Evolutionary conservation across 2,329 filamentous ascomycete species (phyloP), one percentile per base, ranked within the genome.

Genomic region (Xylariaceae sp.): DNA sequence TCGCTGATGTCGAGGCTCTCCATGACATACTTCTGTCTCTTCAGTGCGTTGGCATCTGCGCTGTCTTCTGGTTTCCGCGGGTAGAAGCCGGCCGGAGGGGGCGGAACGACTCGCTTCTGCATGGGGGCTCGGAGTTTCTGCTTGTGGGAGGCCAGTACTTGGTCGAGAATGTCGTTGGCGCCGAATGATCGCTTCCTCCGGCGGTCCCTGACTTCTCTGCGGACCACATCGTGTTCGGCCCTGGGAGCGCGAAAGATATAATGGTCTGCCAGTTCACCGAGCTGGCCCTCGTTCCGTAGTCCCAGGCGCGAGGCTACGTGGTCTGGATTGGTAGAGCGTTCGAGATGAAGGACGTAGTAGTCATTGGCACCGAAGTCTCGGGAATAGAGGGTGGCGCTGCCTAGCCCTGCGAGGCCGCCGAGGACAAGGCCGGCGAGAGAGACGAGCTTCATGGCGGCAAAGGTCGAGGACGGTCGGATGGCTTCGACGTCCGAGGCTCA

Each of bases 331-430:
- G 80, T 75, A 35, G 79, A 75, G 11, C 80, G 72, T 51, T 86
- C 81, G 62, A 99, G 80, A 58, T 96, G 88, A 42, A 99, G 77
- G 56, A 95, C 90, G 68, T 97, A 96, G 72, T 95, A 97, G 69
- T 99, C 92, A 70, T 90, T 83, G 36, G 80, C 77, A 44, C 87
- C 80, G 75, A 95, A 89, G 64, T 94, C 80, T 60, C 88, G 86
- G 55, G 77, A 73, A 44, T 75, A 73, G 40, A 82, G 67, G 46
- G 75, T 67, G 30, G 77, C 73, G 49, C 74, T 70, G 53, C 75
- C 68, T 62, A 77, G 62, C 52, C 68, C 70, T 52, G 77, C 71
- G 42, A 83, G 69, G 68, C 78, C 73, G 47, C 63, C 60, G 42
- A 59, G 55, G 31, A 76, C 67, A 44, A 82, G 71, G 67, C 77